A percentile compares a stretch with the other conserved stretches of the same genome.
phyloP scores from a whole-genome alignment of 257 asterid genomes.

The Rauvolfia tetraphylla region DNA sequence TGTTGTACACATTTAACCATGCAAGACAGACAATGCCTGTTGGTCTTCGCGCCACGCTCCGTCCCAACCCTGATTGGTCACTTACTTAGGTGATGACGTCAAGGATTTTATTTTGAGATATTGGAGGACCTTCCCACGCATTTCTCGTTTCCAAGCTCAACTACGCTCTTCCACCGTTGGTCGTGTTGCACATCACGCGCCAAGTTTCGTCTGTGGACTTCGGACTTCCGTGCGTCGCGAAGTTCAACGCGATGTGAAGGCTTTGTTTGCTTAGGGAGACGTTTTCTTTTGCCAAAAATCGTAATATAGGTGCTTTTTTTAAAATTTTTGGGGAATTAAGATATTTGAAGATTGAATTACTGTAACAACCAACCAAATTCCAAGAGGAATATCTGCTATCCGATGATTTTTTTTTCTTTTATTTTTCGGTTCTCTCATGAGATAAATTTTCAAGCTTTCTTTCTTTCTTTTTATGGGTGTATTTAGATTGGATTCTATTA shows the following conservation, averaged over 20 bases:
- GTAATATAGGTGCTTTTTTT: too few relatives aligned
- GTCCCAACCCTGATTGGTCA: slow-evolving; percentile 24
- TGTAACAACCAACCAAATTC: too few relatives aligned
- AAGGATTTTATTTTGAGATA: slow-evolving; percentile 7
- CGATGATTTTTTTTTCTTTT: too few relatives aligned
- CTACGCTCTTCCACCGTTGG: not conserved
- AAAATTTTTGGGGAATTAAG: too few relatives aligned
- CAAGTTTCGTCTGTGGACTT: not conserved
- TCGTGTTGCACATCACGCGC: slow-evolving; percentile 6
- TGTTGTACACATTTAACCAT: slow-evolving; percentile 29
- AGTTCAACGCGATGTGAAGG: slow-evolving; percentile 15
- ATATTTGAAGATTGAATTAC: too few relatives aligned
- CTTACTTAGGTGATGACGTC: slow-evolving; percentile 33
- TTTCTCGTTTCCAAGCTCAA: not conserved
- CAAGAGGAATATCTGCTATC: too few relatives aligned
- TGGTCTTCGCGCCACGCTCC: slow-evolving; percentile 28
- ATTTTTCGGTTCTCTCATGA: too few relatives aligned
- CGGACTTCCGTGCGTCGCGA: slow-evolving; percentile 4
- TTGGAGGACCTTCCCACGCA: slow-evolving; percentile 15
- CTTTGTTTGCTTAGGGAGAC: slow-evolving; percentile 5
- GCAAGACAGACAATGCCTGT: slow-evolving; percentile 22
- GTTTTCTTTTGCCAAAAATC: not conserved
- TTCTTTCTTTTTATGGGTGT: too few relatives aligned
- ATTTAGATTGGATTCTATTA: too few relatives aligned
- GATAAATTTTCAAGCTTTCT: too few relatives aligned